Evolutionary conservation across 441 rosid genomes (phyloP).

Genomic region (Adansonia gregorii): DNA sequence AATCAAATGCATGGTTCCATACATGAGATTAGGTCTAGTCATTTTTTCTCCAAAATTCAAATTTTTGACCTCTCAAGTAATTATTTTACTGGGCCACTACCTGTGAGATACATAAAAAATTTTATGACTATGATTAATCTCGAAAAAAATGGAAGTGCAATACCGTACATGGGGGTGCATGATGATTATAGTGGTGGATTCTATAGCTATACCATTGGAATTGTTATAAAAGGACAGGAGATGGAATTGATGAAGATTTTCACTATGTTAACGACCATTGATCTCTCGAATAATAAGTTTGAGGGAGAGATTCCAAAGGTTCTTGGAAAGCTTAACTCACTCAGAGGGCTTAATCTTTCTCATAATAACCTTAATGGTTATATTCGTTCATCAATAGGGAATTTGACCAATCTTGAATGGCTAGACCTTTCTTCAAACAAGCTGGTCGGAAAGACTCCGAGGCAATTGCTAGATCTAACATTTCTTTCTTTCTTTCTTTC

Average conservation of each 20-base stretch:
- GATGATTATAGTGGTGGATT: not conserved
- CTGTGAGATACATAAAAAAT: not conserved
- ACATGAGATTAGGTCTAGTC: rapidly evolving
- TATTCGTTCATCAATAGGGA: no score
- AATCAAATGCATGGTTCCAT: conserved; percentile 9
- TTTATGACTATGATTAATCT: conserved; percentile 19
- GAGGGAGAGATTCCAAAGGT: conserved; percentile 31
- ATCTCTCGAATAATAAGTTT: conserved; percentile 32
- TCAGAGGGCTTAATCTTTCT: conserved; percentile 38
- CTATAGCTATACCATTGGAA: conserved; percentile 17
- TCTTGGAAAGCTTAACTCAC: conserved; percentile 33
- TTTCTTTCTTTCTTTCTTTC: conserved; percentile 19
- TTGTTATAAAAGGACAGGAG: conserved; percentile 23
- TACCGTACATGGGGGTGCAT: not conserved
- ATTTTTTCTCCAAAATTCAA: not conserved
- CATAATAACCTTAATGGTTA: conserved; percentile 25
- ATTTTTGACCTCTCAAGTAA: conserved; percentile 30
- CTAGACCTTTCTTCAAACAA: not conserved
- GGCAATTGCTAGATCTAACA: conserved; percentile 14
- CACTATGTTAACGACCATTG: conserved; percentile 26
- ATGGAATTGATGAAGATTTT: conserved; percentile 21
- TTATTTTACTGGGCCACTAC: conserved; percentile 18
- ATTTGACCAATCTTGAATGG: not conserved
- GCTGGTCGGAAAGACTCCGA: conserved; percentile 34
- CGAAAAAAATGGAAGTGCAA: not conserved